Base-by-base conservation (phyloP, 192 early-diverging fungal genomes). In the Haplosporangium gracile region DNA sequence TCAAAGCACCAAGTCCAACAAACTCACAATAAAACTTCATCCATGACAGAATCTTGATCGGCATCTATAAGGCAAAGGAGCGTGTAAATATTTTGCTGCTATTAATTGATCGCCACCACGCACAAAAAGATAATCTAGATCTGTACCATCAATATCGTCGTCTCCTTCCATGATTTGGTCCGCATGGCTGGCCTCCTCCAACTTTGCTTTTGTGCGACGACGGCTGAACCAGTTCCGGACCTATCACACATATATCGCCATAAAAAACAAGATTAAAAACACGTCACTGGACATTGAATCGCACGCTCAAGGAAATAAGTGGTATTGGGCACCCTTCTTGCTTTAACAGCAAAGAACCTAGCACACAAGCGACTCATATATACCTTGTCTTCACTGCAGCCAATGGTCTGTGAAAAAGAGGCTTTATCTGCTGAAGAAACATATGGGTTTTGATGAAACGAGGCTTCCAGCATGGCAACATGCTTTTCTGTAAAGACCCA, bases 371-470 rank as follows among this genome's bases (percentile, higher is more conserved):
- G 24, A n/a, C 36, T 26, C n/a, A 32, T 43, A 16, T 24, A 34
- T 82, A 83, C 82, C 82, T 83, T 77, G 15, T 74, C 70, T 29
- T 78, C 76, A 20, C 72, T 43, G 29, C 82, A 78, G 16, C 82
- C 82, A 75, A 83, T 49, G 13, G 7, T 29, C 29, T 75, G 71
- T 40, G 82, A 22, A 32, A 83, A 77, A 22, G 45, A 57, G 22
- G 16, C 26, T 42, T 78, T 83, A 39, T 78, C 70, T 5, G 45
- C 4, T 47, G 49, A 74, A 20, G 8, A 40, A 2, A 71, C 72
- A 22, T 83, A 77, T 9, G 32, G 70, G 0, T 77, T 40, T 32
- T 49, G 26, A 24, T 75, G n/a, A 29, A 83, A 83, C 1, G 57
- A 42, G 0, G 47, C 57, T 43, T 83, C 82, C 16, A 83, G 70